phyloP scores from a whole-genome alignment of 495 filamentous ascomycete genomes.

The Hyaloscypha hepaticicola region DNA sequence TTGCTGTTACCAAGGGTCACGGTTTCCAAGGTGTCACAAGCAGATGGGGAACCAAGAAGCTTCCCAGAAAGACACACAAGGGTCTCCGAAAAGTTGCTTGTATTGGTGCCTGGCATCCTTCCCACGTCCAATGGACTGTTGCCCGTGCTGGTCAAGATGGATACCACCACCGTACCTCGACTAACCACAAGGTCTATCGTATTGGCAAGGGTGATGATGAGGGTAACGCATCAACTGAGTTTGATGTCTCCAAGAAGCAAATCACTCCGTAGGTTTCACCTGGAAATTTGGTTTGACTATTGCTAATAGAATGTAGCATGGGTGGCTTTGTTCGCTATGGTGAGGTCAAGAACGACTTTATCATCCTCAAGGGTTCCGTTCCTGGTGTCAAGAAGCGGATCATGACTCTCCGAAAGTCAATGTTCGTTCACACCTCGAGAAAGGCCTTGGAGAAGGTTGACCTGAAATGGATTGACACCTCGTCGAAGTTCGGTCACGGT shows the following conservation, averaged over 20 bases:
- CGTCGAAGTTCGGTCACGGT: slow-evolving; percentile 99
- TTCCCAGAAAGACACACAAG: slow-evolving; percentile 99
- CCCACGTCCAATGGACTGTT: slow-evolving; percentile 99
- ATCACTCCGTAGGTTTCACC: slow-evolving; percentile 85
- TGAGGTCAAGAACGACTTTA: slow-evolving; percentile 98
- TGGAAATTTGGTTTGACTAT: not conserved
- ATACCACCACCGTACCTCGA: slow-evolving; percentile 99
- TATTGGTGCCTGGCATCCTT: slow-evolving; percentile 99
- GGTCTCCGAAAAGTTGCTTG: slow-evolving; percentile 99
- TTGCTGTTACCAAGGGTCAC: slow-evolving; percentile 99
- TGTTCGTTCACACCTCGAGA: slow-evolving; percentile 95
- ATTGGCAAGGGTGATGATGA: slow-evolving; percentile 88
- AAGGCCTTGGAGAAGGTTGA: slow-evolving; percentile 98
- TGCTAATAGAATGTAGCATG: slow-evolving; percentile 60
- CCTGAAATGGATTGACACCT: slow-evolving; percentile 99
- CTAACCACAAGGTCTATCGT: slow-evolving; percentile 99
- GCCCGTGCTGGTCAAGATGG: slow-evolving; percentile 99
- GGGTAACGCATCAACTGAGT: slow-evolving; percentile 89
- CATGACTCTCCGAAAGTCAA: slow-evolving; percentile 98
- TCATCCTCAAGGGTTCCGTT: slow-evolving; percentile 95
- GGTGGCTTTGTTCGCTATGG: slow-evolving; percentile 99
- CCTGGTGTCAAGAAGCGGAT: slow-evolving; percentile 99
- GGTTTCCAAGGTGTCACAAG: slow-evolving; percentile 96
- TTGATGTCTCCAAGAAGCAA: slow-evolving; percentile 97
- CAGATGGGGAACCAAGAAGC: slow-evolving; percentile 99